Conservation (phyloP, 1,284 basidiomycete species). For the Heliocybe sulcata region DNA sequence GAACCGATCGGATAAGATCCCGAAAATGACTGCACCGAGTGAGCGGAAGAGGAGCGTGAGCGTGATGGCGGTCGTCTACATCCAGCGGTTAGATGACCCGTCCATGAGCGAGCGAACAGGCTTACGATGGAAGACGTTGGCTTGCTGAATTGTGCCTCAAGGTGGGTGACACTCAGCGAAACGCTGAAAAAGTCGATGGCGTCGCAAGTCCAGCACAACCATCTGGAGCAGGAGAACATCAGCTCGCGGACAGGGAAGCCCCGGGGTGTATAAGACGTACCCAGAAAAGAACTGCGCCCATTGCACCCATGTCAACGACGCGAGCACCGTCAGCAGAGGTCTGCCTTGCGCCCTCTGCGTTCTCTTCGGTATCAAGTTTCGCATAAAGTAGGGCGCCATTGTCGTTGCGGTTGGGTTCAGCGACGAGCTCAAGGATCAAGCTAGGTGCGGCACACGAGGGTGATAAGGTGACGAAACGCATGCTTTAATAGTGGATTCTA, state of each 20-base stretch:
- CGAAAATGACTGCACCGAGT: slow-evolving; percentile 82
- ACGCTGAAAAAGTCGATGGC: slow-evolving; percentile 84
- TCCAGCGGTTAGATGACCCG: slow-evolving; percentile 1
- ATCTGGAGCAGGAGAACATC: slow-evolving; percentile 31
- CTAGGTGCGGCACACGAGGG: too few relatives aligned
- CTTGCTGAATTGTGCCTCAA: slow-evolving; percentile 47
- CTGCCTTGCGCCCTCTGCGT: slow-evolving; percentile 26
- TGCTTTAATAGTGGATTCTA: too few relatives aligned
- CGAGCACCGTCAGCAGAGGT: slow-evolving; percentile 28
- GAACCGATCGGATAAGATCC: slow-evolving; percentile 75
- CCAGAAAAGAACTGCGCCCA: slow-evolving; percentile 42
- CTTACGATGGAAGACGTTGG: slow-evolving; percentile 45
- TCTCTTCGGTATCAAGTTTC: slow-evolving; percentile 42
- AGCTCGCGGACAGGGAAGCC: not conserved
- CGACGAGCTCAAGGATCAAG: too few relatives aligned
- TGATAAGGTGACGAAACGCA: too few relatives aligned
- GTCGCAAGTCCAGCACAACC: slow-evolving; percentile 77
- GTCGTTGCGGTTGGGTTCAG: not conserved
- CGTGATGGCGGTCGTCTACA: slow-evolving; percentile 79
- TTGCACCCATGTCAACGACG: slow-evolving; percentile 33
- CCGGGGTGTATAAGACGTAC: slow-evolving; percentile 16
- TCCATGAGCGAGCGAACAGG: slow-evolving; percentile 8
- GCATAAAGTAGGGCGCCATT: slow-evolving; percentile 41
- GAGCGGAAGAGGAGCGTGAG: slow-evolving; percentile 90
- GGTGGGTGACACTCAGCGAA: slow-evolving; percentile 57